A percentile compares a stretch with the other conserved stretches of the same genome.
Conservation (phyloP, 2,329 filamentous ascomycete species). For the Verticillium klebahnii region DNA sequence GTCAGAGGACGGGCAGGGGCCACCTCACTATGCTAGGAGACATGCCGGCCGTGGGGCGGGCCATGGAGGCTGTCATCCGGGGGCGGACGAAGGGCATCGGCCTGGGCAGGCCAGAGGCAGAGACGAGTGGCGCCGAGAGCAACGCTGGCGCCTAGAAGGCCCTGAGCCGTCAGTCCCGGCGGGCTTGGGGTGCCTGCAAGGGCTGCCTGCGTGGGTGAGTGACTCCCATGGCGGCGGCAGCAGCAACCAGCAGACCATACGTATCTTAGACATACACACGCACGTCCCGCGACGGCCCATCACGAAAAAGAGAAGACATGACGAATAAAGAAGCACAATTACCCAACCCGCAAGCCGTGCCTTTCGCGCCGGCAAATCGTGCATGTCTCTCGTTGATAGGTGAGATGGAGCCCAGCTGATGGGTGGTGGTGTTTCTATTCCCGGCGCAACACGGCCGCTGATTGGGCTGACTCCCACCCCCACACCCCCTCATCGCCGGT, state of each 20-base stretch:
- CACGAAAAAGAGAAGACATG: not conserved
- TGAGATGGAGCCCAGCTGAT: not conserved
- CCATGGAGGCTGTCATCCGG: conserved; percentile 62
- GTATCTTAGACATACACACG: not conserved
- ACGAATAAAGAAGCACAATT: not conserved
- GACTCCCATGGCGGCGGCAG: not conserved
- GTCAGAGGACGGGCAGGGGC: conserved; percentile 76
- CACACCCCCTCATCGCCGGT: not conserved
- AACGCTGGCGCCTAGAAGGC: not conserved
- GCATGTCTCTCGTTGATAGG: not conserved
- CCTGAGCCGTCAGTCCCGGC: not conserved
- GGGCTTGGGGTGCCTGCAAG: not conserved
- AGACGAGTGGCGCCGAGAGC: not conserved
- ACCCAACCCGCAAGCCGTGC: not conserved
- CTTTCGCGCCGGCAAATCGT: not conserved
- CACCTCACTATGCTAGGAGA: conserved; percentile 87
- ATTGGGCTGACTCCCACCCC: not conserved
- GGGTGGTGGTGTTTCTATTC: not conserved
- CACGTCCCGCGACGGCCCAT: not conserved
- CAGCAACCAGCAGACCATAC: not conserved
- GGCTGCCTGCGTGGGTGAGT: not conserved
- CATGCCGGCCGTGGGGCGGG: conserved; percentile 72
- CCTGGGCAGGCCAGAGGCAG: conserved; percentile 32
- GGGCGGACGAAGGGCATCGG: conserved; percentile 72
- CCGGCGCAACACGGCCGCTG: not conserved